Percentiles rank a stretch among this genome's conserved stretches.
Conservation (phyloP, 331 rosid genomes). For the Acacia concinna region DNA sequence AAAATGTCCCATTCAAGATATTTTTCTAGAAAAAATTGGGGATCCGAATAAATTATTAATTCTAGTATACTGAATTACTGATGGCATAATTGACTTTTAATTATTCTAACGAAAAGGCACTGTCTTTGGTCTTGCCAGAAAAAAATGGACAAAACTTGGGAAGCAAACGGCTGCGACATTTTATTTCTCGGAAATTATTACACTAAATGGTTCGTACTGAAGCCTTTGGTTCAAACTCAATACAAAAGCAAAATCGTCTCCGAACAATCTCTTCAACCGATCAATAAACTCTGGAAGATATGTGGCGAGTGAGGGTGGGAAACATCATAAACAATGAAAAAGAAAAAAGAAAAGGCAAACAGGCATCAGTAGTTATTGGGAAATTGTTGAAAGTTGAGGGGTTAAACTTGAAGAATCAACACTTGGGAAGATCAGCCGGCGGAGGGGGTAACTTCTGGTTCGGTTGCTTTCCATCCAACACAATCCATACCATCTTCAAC, state of each 20-base stretch:
- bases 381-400: constrained; percentile 4
- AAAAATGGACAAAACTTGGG: not conserved
- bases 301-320: not conserved
- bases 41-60: no score
- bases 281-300: constrained; percentile 2
- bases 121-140: not conserved
- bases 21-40: no score
- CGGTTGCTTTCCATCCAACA: constrained; percentile 51
- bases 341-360: not conserved
- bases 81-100: no score
- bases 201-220: constrained; percentile 25
- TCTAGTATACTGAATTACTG: no score
- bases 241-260: not conserved
- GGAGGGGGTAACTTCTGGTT: constrained; percentile 69
- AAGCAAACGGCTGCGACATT: not conserved
- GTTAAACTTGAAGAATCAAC: constrained; percentile 31
- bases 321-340: not conserved
- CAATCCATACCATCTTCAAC: constrained; percentile 64
- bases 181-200: constrained; percentile 15
- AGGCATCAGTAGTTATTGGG: not conserved
- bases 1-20: no score
- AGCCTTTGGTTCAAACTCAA: not conserved
- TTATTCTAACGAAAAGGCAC: no score
- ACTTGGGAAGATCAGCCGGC: constrained; percentile 69
- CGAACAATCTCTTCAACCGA: constrained; percentile 16